Evolutionary conservation across 257 asterid species (phyloP), one percentile per base, ranked within the genome.

Genomic region (Perilla frutescens): DNA sequence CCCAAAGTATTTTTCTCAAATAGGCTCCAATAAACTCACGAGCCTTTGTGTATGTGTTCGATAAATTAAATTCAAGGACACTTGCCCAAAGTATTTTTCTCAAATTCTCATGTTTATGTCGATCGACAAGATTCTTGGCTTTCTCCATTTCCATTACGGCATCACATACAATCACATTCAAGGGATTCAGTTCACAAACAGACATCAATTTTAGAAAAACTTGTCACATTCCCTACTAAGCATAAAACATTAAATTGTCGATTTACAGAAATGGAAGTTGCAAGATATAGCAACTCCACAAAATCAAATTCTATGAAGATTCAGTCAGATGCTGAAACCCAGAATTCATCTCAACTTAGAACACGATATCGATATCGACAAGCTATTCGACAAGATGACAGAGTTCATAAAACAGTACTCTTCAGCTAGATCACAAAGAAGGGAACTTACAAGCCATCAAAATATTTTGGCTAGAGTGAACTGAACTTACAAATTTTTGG

Each of bases 401-500:
- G 3, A 20, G 26, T 20, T 8, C 11, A 45, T 13, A 6, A 56
- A 69, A 57, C 49, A 43, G 8, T 55, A 53, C 34, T 51, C 75
- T 20, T 20, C 26, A 20, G 26, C 26, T 20, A 32, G 66, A 68
- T 15, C 55, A 74, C n/a, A 62, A 41, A 59, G 5, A 69, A 60
- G 26, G 59, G 62, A 48, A 73, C 39, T 41, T 4, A 20, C 68
- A 50, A 68, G 66, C 36, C 69, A 54, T 73, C 70, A 54, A 34
- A 48, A n/a, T 34, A 6, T 39, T 15, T n/a, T 12, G 61, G 62
- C 31, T 5, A 58, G 56, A 32, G 62, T 37, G 29, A 34, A 7
- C 26, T 37, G 29, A 34, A 20, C 75, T 68, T 79, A 91, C 64
- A 78, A 64, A 76, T 86, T 80, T 68, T 90, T 94, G 54, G 97